Evolutionary conservation across 73 alveolate genomes (phyloP), one percentile per base, ranked within the genome.

Genomic region (Blepharisma stoltei): DNA sequence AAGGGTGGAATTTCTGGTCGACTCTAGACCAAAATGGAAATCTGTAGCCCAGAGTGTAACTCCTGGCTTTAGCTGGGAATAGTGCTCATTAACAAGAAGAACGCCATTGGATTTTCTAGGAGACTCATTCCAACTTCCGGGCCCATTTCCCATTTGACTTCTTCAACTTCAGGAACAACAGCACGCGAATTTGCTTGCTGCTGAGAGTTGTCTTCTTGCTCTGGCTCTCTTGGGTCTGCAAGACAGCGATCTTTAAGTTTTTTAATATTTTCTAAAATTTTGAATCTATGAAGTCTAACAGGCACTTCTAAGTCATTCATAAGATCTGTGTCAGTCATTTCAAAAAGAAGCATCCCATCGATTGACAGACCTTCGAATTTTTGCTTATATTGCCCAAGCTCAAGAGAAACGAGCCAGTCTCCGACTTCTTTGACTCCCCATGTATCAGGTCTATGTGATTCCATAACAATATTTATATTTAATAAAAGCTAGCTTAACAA

Each of bases 301-400:
- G 52, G 32, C 21, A 88, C 81, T 7, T 66, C 46, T 38, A 88
- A 81, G 77, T 88, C 95, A 44, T 55, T 85, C 70, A 53, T 46
- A 6, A 88, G 73, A 49, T 88, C 95, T 21, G 38, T 78, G n/a
- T 88, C 95, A n/a, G 81, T 78, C 6, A 88, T 88, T 68, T 83
- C 84, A 38, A 55, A 76, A 54, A 88, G 68, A 14, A 88, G 60
- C 6, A 84, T 66, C 6, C 95, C 95, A 44, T 88, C 95, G 27
- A 88, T 88, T 9, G 83, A 23, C 20, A 84, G 41, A 6, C 8
- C 77, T 14, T 81, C 92, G 77, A 71, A 53, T 6, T 20, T 68
- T n/a, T 25, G 14, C n/a, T n/a, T 38, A 43, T 69, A 69, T 43
- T 69, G 55, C 11, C 54, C 25, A 11, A 69, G 43, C 32, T 69